Percentiles rank a stretch among this genome's conserved stretches.
These are phyloP conservation scores for Neurospora discreta DNA, from an alignment of 495 filamentous ascomycete genomes.

Conservation along the genomic window DNA sequence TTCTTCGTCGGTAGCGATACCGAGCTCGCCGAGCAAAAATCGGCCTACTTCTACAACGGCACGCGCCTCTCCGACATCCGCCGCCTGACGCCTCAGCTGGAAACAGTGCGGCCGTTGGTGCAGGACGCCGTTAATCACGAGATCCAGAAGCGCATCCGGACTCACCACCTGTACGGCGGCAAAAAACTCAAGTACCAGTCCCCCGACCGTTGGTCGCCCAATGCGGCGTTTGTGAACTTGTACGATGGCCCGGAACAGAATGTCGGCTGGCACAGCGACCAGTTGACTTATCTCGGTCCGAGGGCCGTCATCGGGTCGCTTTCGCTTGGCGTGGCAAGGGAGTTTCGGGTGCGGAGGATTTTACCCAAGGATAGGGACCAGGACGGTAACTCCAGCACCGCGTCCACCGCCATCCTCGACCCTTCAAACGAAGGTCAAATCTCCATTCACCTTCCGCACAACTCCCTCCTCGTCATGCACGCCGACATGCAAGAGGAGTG, in stretches of 20 bases:
- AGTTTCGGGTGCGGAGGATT: conserved; percentile 77
- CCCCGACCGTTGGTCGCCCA: conserved; percentile 66
- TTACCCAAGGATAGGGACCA: conserved; percentile 44
- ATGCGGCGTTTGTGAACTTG: conserved; percentile 89
- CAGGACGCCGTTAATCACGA: conserved; percentile 63
- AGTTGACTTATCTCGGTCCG: conserved; percentile 87
- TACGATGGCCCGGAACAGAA: conserved; percentile 69
- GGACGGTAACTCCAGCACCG: conserved; percentile 14
- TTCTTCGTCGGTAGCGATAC: conserved; percentile 67
- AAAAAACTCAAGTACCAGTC: conserved; percentile 72
- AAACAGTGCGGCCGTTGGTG: conserved; percentile 52
- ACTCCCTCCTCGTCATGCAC: conserved; percentile 88
- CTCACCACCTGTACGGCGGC: conserved; percentile 39
- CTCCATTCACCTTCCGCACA: conserved; percentile 84
- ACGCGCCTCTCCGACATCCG: conserved; percentile 61
- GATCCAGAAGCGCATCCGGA: conserved; percentile 52
- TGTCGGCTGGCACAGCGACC: conserved; percentile 87
- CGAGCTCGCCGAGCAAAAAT: conserved; percentile 52
- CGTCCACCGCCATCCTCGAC: conserved; percentile 11
- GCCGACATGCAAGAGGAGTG: conserved; percentile 79
- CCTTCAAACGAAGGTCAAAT: conserved; percentile 69
- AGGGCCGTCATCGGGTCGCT: conserved; percentile 79
- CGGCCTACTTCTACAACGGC: conserved; percentile 79
- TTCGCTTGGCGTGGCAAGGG: conserved; percentile 76
- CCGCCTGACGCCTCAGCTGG: conserved; percentile 58